Evolutionary conservation across 805 yeast genomes (phyloP), one percentile per base, ranked within the genome.

Genomic region (Cyberlindnera samutprakarnensis): DNA sequence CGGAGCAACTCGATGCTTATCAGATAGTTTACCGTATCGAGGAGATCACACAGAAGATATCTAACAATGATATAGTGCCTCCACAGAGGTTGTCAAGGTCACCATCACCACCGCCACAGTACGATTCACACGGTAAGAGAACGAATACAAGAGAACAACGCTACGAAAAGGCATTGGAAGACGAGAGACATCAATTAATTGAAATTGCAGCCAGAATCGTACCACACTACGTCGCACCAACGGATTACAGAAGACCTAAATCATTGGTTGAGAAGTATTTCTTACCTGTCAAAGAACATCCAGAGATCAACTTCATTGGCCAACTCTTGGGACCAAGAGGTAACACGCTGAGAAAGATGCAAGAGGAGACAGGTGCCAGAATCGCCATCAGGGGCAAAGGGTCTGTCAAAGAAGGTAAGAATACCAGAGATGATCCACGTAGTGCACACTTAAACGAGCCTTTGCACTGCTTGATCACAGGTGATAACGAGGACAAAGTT

Each of bases 301-400:
- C 97, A 0, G 90, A 81, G 31, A 79, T 92, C 45, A 92, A 92
- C 58, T 90, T 90, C 52, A 83, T 92, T 32, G 99, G 99, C 0
- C 65, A 82, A 32, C 59, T 92, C 14, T 57, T 92, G 30, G 99
- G 99, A 0, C 98, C 99, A 20, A 77, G 99, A 64, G 99, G 97
- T 16, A 80, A 82, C 46, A 90, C 96, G 0, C 59, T 90, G 46
- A 73, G 83, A 38, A 73, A 75, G 45, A 60, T 94, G 56, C 94
- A 90, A 52, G 77, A 73, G 18, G 77, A 80, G 30, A 79, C 94
- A 24, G 95, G 95, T 1, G 96, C 97, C 13, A 74, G 70, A 43
- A 80, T 92, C 37, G 94, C 88, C 3, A 83, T 92, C 30, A 68
- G 99, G 44, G 99, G 99, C 18, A 78, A 82, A 44, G 99, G 99